Evolutionary conservation across 257 asterid genomes (phyloP).

Genomic region (Jacaranda mimosifolia): DNA sequence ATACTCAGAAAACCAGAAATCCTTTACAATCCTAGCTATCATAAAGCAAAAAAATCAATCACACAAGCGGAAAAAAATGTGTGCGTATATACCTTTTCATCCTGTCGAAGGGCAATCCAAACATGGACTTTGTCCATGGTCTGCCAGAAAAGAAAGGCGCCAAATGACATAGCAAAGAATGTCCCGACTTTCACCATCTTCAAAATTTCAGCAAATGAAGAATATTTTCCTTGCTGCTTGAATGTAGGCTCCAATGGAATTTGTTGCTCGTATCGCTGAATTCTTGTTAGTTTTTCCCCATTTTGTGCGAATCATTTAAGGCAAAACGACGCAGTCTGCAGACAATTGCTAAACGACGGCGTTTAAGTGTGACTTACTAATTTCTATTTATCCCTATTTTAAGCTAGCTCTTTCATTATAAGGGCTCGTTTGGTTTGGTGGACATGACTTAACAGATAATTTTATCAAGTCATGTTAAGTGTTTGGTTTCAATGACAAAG

Average conservation of each 20-base stretch:
- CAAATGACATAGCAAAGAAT: slow-evolving; percentile 76
- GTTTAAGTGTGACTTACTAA: neutral
- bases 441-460: too few species aligned
- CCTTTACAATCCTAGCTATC: neutral
- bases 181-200: slow-evolving; percentile 82
- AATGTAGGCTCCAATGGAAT: neutral
- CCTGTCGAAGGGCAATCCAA: slow-evolving; percentile 91
- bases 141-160: slow-evolving; percentile 88
- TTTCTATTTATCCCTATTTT: neutral
- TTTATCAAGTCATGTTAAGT: too few species aligned
- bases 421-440: too few species aligned
- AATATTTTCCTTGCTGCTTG: neutral
- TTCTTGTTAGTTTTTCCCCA: slow-evolving; percentile 16
- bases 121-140: slow-evolving; percentile 91
- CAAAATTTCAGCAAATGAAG: slow-evolving; percentile 31
- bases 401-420: neutral
- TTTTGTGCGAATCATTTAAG: neutral
- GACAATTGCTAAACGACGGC: slow-evolving; percentile 8
- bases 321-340: neutral
- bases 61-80: neutral
- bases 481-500: too few species aligned
- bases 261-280: slow-evolving; percentile 16
- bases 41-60: neutral
- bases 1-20: neutral
- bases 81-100: slow-evolving; percentile 63